phyloP scores from a whole-genome alignment of 1,284 basidiomycete genomes.

The Stereum hirsutum region DNA sequence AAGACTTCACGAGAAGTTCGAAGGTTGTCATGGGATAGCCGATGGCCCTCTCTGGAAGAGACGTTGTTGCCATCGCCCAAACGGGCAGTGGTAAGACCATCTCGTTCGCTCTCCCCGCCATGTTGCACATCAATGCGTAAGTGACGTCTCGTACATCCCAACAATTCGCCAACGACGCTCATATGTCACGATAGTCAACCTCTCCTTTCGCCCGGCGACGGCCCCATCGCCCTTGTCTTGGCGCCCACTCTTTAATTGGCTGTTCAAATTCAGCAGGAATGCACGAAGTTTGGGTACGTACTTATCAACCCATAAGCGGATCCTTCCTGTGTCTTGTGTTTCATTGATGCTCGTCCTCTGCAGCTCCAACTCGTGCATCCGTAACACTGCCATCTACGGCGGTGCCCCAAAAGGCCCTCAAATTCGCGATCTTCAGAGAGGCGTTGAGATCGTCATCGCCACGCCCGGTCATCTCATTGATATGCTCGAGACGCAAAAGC shows the following conservation, averaged over 20 bases:
- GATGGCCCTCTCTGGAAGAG: slow-evolving; percentile 82
- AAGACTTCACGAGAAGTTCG: too few species aligned
- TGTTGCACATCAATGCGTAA: slow-evolving; percentile 98
- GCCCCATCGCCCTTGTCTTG: slow-evolving; percentile 92
- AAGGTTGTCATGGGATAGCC: too few species aligned
- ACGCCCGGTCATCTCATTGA: slow-evolving; percentile 99
- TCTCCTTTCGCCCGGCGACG: slow-evolving; percentile 79
- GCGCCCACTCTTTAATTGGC: slow-evolving; percentile 98
- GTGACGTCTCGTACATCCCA: slow-evolving; percentile 56
- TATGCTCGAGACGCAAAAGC: slow-evolving; percentile 96
- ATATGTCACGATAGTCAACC: slow-evolving; percentile 44
- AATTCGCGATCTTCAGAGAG: slow-evolving; percentile 90
- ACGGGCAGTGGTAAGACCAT: slow-evolving; percentile 99
- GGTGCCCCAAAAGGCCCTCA: slow-evolving; percentile 97
- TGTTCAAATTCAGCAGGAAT: slow-evolving; percentile 99
- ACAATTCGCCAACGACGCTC: slow-evolving; percentile 82
- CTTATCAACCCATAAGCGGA: too few species aligned
- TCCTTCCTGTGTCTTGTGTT: too few species aligned
- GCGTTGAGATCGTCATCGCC: slow-evolving; percentile 94
- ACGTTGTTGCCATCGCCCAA: slow-evolving; percentile 93
- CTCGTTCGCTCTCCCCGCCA: slow-evolving; percentile 98
- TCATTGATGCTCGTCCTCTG: too few species aligned
- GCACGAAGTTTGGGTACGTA: slow-evolving; percentile 98
- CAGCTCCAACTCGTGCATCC: slow-evolving; percentile 99
- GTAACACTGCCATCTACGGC: slow-evolving; percentile 97